Percentiles rank a stretch among this genome's conserved stretches.
Evolutionary conservation across 2,329 filamentous ascomycete species (phyloP).

Genomic region (Akanthomyces lecanii): DNA sequence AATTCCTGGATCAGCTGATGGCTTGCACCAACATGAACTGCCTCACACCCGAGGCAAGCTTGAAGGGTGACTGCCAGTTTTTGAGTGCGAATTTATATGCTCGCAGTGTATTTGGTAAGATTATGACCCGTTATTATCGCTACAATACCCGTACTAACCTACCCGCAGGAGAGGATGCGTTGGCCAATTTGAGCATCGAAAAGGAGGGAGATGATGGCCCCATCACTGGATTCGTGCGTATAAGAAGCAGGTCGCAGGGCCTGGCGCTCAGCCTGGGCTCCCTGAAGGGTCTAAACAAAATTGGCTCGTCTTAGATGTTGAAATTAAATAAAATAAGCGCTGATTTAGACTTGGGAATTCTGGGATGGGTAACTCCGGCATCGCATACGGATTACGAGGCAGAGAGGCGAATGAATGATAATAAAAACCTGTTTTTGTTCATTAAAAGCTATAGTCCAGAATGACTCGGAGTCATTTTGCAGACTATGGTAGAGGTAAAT

Average conservation of each 20-base stretch:
- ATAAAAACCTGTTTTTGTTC: not conserved
- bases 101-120: constrained; percentile 94
- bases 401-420: constrained; percentile 1
- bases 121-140: constrained; percentile 1
- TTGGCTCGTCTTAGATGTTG: constrained; percentile 39
- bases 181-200: constrained; percentile 96
- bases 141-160: constrained; percentile 24
- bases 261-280: constrained; percentile 90
- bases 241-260: constrained; percentile 94
- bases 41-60: constrained; percentile 88
- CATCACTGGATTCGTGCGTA: constrained; percentile 95
- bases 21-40: constrained; percentile 98
- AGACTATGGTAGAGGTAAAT: not conserved
- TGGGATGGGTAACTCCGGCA: not conserved
- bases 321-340: constrained; percentile 14
- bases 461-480: not conserved
- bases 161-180: constrained; percentile 81
- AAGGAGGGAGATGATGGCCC: constrained; percentile 93
- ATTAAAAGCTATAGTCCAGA: not conserved
- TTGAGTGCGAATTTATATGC: constrained; percentile 95
- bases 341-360: constrained; percentile 14
- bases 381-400: constrained; percentile 4
- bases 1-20: constrained; percentile 94
- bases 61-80: constrained; percentile 98
- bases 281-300: constrained; percentile 89